Evolutionary conservation across 768 basidiomycete genomes (phyloP), one percentile per base, ranked within the genome.

Genomic region (Mycena chlorophos): DNA sequence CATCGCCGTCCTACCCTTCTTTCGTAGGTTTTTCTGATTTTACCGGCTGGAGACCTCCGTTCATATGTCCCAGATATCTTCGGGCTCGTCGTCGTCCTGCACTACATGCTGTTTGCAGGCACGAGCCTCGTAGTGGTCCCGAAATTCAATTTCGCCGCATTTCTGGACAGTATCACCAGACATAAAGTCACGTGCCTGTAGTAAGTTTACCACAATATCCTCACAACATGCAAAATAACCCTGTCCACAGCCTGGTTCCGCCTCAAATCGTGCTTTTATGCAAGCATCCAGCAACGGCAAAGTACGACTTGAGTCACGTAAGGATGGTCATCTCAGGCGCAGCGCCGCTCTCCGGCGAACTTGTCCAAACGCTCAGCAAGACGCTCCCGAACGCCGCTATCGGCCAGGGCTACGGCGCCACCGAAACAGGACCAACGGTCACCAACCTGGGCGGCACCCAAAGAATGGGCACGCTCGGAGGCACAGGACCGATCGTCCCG

Each of bases 381-480:
- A 54, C 84, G 8, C 65, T 86, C 16, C 84, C 85, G 1, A 82
- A 85, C 52, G 82, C 83, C 10, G 69, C 68, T n/a, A 80, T 87
- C 45, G 85, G 84, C 8, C 86, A 87, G 69, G 86, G 82, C 52
- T 87, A 83, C 66, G 85, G 84, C 81, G 23, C 85, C 55, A 88
- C 87, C 3, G 87, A 88, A 67, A 82, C 84, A 2, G 77, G 74
- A 54, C 81, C 83, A 0, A 77, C 81, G 0, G 65, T 87, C 51
- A 69, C 76, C 13, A 73, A 81, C 52, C 65, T 82, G 57, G 77
- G 77, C 26, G 69, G 72, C 14, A 71, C 64, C 47, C 75, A 71
- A 62, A 76, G 69, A 63, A 65, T 78, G 58, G 80, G 74, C 56
- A 80, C 74, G 1, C 71, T 78, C 28, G 86, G 86, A 13, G 78